phyloP scores from a whole-genome alignment of 2,329 filamentous ascomycete genomes.

The Colletotrichum navitas region DNA sequence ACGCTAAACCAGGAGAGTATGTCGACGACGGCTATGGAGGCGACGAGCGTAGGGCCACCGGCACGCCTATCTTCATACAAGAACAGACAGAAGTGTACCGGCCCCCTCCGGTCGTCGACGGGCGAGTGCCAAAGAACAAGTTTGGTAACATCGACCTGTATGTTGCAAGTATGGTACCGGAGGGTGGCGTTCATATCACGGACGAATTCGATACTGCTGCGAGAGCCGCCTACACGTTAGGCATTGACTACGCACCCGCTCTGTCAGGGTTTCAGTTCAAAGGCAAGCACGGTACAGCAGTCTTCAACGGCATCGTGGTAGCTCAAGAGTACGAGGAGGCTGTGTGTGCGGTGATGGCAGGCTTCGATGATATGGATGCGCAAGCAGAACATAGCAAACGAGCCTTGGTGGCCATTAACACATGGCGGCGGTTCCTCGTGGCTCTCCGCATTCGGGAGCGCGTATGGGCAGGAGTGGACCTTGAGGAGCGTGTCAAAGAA shows the following conservation, averaged over 20 bases:
- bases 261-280: conserved; percentile 92
- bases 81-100: conserved; percentile 80
- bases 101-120: conserved; percentile 80
- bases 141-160: conserved; percentile 96
- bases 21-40: conserved; percentile 58
- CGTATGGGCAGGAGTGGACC: conserved; percentile 72
- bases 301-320: conserved; percentile 83
- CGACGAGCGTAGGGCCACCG: conserved; percentile 59
- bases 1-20: conserved; percentile 43
- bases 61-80: conserved; percentile 70
- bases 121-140: conserved; percentile 86
- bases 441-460: conserved; percentile 81
- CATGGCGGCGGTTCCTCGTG: conserved; percentile 77
- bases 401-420: conserved; percentile 78
- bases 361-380: conserved; percentile 74
- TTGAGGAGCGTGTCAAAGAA: conserved; percentile 58
- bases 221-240: conserved; percentile 79
- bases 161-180: conserved; percentile 90
- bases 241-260: conserved; percentile 89
- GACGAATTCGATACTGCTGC: conserved; percentile 66
- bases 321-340: conserved; percentile 79
- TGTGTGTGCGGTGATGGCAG: conserved; percentile 75
- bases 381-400: conserved; percentile 76
- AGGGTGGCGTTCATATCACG: conserved; percentile 79
- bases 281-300: conserved; percentile 86